Evolutionary conservation across 1,284 basidiomycete genomes (phyloP).

Genomic region (Pulveroboletus sp.): DNA sequence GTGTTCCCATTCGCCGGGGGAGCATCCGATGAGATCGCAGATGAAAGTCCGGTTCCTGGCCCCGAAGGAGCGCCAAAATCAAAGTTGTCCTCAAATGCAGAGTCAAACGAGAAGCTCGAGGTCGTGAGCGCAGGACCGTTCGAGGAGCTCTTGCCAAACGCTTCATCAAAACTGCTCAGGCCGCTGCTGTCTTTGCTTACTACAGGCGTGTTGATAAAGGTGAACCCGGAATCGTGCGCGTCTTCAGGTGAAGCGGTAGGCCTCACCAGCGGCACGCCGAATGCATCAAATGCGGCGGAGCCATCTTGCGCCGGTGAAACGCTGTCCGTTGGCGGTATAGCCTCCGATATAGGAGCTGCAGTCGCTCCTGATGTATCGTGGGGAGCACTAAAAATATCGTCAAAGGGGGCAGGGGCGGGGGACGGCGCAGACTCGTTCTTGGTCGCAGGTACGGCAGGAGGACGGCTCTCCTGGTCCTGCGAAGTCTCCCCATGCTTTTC

Average conservation of each 20-base stretch:
- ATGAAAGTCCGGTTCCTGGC: slow-evolving; percentile 28
- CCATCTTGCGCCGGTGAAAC: slow-evolving; percentile 21
- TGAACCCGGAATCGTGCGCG: slow-evolving; percentile 22
- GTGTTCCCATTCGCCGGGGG: slow-evolving; percentile 16
- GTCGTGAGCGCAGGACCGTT: slow-evolving; percentile 34
- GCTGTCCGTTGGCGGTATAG: slow-evolving; percentile 22
- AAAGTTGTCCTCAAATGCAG: slow-evolving; percentile 84
- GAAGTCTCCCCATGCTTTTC: slow-evolving; percentile 39
- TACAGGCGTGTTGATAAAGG: slow-evolving; percentile 18
- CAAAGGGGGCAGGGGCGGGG: slow-evolving; percentile 25
- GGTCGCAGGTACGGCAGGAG: slow-evolving; percentile 24
- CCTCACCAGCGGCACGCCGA: slow-evolving; percentile 28
- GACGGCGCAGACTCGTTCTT: slow-evolving; percentile 20
- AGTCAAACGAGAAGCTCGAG: slow-evolving; percentile 58
- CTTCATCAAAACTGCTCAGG: slow-evolving; percentile 71
- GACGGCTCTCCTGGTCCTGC: slow-evolving; percentile 5
- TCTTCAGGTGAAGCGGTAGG: slow-evolving; percentile 14
- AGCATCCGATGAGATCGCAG: slow-evolving; percentile 15
- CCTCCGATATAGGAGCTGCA: slow-evolving; percentile 1
- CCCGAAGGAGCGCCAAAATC: slow-evolving; percentile 64
- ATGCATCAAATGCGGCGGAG: slow-evolving; percentile 25
- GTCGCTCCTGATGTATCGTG: slow-evolving; percentile 4
- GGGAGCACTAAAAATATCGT: slow-evolving; percentile 31
- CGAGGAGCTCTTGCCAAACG: slow-evolving; percentile 54
- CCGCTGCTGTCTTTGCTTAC: slow-evolving; percentile 35